phyloP scores from a whole-genome alignment of 2,329 filamentous ascomycete genomes.

The Ambrosiella cleistominuta region DNA sequence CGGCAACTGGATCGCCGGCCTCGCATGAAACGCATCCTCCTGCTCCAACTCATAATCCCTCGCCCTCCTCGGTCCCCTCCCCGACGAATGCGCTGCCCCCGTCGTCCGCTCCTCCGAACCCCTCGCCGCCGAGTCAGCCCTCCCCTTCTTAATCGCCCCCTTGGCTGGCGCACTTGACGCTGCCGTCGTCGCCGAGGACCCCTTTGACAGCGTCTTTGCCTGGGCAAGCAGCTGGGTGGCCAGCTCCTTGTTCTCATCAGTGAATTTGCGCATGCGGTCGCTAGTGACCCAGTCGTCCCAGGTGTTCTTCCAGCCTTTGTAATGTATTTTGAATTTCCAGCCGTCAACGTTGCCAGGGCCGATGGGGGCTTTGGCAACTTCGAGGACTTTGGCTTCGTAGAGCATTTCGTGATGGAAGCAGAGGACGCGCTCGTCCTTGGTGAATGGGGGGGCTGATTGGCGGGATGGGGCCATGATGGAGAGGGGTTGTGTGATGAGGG shows the following conservation, averaged over 20 bases:
- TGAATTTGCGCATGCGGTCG: conserved; percentile 86
- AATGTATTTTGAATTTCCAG: conserved; percentile 84
- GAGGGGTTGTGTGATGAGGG: neutral
- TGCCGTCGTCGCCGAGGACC: conserved; percentile 18
- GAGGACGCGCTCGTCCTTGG: conserved; percentile 80
- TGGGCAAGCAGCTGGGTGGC: conserved; percentile 56
- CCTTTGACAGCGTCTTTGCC: conserved; percentile 34
- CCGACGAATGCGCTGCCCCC: conserved; percentile 35
- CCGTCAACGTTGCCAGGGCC: conserved; percentile 28
- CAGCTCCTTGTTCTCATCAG: conserved; percentile 84
- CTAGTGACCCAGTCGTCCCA: conserved; percentile 98
- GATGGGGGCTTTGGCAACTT: conserved; percentile 53
- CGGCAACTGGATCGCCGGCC: conserved; percentile 70
- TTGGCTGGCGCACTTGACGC: conserved; percentile 15
- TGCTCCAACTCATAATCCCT: conserved; percentile 71
- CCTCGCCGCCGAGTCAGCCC: conserved; percentile 53
- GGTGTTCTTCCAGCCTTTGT: conserved; percentile 99
- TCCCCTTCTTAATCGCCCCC: conserved; percentile 31
- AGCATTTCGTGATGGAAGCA: conserved; percentile 96
- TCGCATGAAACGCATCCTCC: conserved; percentile 75
- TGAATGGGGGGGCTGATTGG: conserved; percentile 30
- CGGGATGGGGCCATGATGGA: conserved; percentile 26
- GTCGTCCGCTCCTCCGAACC: conserved; percentile 62
- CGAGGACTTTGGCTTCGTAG: conserved; percentile 91
- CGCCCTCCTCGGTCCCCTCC: conserved; percentile 53